Evolutionary conservation across 2,329 filamentous ascomycete genomes (phyloP).

Genomic region (Diaporthe citriasiana): DNA sequence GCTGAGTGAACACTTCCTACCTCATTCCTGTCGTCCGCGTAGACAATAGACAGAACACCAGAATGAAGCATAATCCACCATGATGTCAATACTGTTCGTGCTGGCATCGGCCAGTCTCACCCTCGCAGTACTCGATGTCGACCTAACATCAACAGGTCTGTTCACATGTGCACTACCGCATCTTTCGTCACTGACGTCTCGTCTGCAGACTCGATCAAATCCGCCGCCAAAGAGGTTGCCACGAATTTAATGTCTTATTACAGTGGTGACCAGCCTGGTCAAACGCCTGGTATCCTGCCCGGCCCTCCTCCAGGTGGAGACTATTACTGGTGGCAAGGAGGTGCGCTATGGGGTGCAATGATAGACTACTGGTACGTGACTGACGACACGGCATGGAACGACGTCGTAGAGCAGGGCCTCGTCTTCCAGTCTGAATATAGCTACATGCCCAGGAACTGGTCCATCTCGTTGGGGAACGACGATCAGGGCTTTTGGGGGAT

Average conservation of each 20-base stretch:
- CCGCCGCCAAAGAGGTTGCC: conserved; percentile 56
- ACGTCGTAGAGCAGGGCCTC: conserved; percentile 50
- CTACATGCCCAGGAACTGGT: conserved; percentile 51
- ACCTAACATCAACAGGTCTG: conserved; percentile 42
- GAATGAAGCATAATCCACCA: conserved; percentile 26
- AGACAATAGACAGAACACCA: not conserved
- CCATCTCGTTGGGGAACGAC: conserved; percentile 64
- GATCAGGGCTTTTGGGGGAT: conserved; percentile 78
- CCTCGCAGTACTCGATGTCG: conserved; percentile 37
- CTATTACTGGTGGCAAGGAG: conserved; percentile 78
- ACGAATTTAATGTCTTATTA: conserved; percentile 62
- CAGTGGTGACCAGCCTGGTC: conserved; percentile 58
- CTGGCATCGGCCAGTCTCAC: conserved; percentile 30
- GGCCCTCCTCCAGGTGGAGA: conserved; percentile 61
- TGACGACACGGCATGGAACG: conserved; percentile 70
- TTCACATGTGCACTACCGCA: not conserved
- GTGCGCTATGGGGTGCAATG: conserved; percentile 72
- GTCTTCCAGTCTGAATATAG: conserved; percentile 49
- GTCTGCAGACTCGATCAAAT: conserved; percentile 50
- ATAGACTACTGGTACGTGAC: conserved; percentile 77
- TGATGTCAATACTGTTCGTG: conserved; percentile 22
- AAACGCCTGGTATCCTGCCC: conserved; percentile 61
- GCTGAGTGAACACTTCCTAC: not conserved
- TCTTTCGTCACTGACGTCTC: not conserved
- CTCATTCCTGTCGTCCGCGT: not conserved